A percentile compares a stretch with the other conserved stretches of the same genome.
phyloP scores from a whole-genome alignment of 768 basidiomycete species.

The Collybia nuda region DNA sequence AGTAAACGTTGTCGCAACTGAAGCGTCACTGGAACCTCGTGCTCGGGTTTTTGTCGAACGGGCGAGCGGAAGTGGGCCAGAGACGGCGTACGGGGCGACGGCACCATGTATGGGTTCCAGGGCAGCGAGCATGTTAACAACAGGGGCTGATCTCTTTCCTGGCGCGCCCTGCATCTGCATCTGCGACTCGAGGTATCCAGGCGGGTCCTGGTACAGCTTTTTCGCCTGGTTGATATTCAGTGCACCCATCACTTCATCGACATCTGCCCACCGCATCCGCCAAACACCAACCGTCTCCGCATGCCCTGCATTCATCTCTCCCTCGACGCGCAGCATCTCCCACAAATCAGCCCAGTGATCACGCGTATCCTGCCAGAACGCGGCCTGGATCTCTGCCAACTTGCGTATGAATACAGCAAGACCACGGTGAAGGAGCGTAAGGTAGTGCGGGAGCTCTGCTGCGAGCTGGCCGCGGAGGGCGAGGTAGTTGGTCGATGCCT shows the following conservation, averaged over 20 bases:
- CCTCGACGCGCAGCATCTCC: constrained; percentile 76
- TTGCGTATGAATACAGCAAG: constrained; percentile 49
- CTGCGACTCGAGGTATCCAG: constrained; percentile 15
- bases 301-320: constrained; percentile 63
- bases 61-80: constrained; percentile 26
- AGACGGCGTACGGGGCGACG: constrained; percentile 19
- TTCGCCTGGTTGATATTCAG: constrained; percentile 30
- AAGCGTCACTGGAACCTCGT: constrained; percentile 24
- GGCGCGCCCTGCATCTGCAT: not conserved
- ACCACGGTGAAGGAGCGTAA: constrained; percentile 59
- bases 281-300: constrained; percentile 74
- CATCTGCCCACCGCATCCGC: constrained; percentile 67
- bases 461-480: constrained; percentile 74
- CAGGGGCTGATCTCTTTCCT: constrained; percentile 5
- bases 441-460: constrained; percentile 67
- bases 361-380: constrained; percentile 59
- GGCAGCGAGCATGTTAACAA: constrained; percentile 21
- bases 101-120: constrained; percentile 21
- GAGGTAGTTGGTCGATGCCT: constrained; percentile 75
- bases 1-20: constrained; percentile 5
- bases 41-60: constrained; percentile 20
- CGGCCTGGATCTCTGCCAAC: constrained; percentile 55
- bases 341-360: constrained; percentile 80
- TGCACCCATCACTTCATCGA: constrained; percentile 45
- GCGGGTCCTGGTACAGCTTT: constrained; percentile 24